Percentiles rank a stretch among this genome's conserved stretches.
phyloP scores from a whole-genome alignment of 2,329 filamentous ascomycete genomes.

The Verticillium zaregamsianum region DNA sequence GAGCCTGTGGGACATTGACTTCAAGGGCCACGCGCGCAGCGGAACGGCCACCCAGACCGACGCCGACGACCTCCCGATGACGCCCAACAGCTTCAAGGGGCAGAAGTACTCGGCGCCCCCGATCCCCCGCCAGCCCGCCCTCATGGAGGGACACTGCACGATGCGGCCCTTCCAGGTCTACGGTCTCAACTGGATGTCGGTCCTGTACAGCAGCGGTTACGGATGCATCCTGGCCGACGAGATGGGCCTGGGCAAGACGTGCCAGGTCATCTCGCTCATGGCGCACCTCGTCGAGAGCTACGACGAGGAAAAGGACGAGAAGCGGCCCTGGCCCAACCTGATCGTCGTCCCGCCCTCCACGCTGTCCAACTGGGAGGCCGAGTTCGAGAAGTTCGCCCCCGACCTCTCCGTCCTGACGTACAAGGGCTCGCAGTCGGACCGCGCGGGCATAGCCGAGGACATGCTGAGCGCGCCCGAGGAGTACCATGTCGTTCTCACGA shows the following conservation, averaged over 20 bases:
- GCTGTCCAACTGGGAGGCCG: slow-evolving; percentile 90
- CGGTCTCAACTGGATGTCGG: slow-evolving; percentile 87
- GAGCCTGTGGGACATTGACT: slow-evolving; percentile 44
- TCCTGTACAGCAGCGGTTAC: slow-evolving; percentile 74
- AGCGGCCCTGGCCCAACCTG: slow-evolving; percentile 65
- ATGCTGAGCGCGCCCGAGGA: slow-evolving; percentile 60
- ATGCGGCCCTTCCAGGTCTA: slow-evolving; percentile 95
- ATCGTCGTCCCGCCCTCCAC: slow-evolving; percentile 92
- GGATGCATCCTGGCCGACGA: slow-evolving; percentile 95
- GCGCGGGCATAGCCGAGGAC: slow-evolving; percentile 62
- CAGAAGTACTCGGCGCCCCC: slow-evolving; percentile 35
- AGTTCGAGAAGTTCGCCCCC: slow-evolving; percentile 85
- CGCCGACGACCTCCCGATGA: slow-evolving; percentile 33
- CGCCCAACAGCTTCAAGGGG: slow-evolving; percentile 33
- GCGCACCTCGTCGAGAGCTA: slow-evolving; percentile 73
- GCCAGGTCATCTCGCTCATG: slow-evolving; percentile 89
- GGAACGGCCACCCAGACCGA: slow-evolving; percentile 19
- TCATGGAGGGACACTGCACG: slow-evolving; percentile 70
- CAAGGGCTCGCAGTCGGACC: slow-evolving; percentile 61
- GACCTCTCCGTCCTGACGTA: slow-evolving; percentile 69
- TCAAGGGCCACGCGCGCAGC: slow-evolving; percentile 35
- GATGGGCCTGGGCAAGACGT: slow-evolving; percentile 96
- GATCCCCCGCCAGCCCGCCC: slow-evolving; percentile 60
- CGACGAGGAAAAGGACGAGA: slow-evolving; percentile 21
- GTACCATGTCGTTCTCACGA: slow-evolving; percentile 60